These are phyloP conservation scores for Pogostemon cablin DNA, from an alignment of 257 asterid species.

Conservation along the genomic window DNA sequence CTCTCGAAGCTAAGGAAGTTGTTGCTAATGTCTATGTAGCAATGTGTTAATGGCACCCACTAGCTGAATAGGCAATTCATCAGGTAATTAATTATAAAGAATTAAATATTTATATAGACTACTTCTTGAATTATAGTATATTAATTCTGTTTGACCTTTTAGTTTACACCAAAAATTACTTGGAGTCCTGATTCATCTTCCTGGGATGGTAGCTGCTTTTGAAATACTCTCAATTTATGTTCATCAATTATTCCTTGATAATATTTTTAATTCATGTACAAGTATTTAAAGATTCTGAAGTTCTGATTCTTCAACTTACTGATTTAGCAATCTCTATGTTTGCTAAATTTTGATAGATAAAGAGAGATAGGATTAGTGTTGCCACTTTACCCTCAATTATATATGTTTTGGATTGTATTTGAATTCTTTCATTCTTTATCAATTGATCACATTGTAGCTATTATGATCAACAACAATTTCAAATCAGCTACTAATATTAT, in stretches of 20 bases:
- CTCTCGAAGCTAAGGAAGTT: conserved; percentile 66
- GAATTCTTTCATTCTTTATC: conserved; percentile 7
- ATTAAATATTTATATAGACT: neutral
- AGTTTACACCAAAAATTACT: too few relatives aligned
- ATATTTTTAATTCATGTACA: neutral
- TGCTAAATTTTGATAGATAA: conserved; percentile 54
- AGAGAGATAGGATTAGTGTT: conserved; percentile 78
- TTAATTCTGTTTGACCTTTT: too few relatives aligned
- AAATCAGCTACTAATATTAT: conserved; percentile 8
- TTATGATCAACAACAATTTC: neutral
- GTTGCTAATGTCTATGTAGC: conserved; percentile 86
- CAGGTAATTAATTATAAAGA: conserved; percentile 48
- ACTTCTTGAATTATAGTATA: neutral
- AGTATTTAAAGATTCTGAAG: too few relatives aligned
- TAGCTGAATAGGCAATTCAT: conserved; percentile 93
- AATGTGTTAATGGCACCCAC: conserved; percentile 98
- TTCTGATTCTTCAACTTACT: neutral
- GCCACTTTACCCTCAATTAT: conserved; percentile 97
- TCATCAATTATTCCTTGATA: neutral
- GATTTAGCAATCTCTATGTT: neutral
- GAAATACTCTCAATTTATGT: neutral
- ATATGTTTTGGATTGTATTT: conserved; percentile 62
- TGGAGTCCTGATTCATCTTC: neutral
- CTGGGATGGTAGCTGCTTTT: neutral
- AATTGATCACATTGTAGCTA: neutral